A percentile compares a stretch with the other conserved stretches of the same genome.
Conservation (phyloP, 495 filamentous ascomycete genomes). For the Aspergillus olivimuriae region DNA sequence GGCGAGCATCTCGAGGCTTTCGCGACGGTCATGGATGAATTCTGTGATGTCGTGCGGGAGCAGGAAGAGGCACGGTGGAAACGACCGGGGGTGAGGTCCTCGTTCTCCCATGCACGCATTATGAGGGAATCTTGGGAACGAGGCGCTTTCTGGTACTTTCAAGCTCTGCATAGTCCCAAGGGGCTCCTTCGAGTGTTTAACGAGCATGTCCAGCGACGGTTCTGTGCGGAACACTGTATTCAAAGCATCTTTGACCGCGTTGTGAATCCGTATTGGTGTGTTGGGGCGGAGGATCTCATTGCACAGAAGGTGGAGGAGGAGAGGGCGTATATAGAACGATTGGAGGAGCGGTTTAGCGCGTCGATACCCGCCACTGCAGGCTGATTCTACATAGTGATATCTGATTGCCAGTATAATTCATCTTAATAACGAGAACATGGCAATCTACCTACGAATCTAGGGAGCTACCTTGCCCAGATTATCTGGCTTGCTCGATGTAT, state of each 20-base stretch:
- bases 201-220: conserved; percentile 16
- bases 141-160: conserved; percentile 16
- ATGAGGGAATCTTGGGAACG: conserved; percentile 9
- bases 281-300: conserved; percentile 7
- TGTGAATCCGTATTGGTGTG: conserved; percentile 11
- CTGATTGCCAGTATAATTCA: too few relatives aligned
- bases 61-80: too few relatives aligned
- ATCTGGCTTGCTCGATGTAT: too few relatives aligned
- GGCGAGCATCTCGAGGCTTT: conserved; percentile 10
- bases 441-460: too few relatives aligned
- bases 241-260: conserved; percentile 9
- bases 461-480: too few relatives aligned
- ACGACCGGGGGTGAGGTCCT: too few relatives aligned
- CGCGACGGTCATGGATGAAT: conserved; percentile 5
- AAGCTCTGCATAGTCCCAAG: conserved; percentile 11
- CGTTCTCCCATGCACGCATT: not conserved
- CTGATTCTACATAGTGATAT: too few relatives aligned
- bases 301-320: conserved; percentile 11
- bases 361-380: too few relatives aligned
- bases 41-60: conserved; percentile 11
- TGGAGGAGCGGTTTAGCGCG: conserved; percentile 8
- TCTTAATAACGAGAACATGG: too few relatives aligned
- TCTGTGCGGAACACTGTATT: conserved; percentile 6
- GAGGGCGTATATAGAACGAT: conserved; percentile 7
- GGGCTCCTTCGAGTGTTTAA: conserved; percentile 14